Evolutionary conservation across 1,284 basidiomycete species (phyloP).

Genomic region (Trametes pubescens): DNA sequence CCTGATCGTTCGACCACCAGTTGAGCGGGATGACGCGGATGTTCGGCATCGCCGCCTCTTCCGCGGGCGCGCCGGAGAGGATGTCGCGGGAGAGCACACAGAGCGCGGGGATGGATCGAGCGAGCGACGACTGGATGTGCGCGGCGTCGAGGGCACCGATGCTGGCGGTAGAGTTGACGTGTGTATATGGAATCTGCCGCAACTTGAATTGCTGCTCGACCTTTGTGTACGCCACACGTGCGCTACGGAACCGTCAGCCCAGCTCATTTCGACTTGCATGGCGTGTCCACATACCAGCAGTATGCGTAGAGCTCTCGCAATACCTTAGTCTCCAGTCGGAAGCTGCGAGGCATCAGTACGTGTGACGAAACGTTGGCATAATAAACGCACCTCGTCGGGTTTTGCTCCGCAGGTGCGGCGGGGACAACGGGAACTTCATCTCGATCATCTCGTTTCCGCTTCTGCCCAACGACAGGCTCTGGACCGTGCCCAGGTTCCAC

Average conservation of each 20-base stretch:
- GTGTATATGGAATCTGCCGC: slow-evolving; percentile 80
- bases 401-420: slow-evolving; percentile 22
- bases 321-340: slow-evolving; percentile 72
- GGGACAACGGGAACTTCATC: slow-evolving; percentile 22
- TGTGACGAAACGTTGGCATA: background rate
- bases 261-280: background rate
- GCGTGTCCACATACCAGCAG: slow-evolving; percentile 64
- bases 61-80: slow-evolving; percentile 80
- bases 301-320: slow-evolving; percentile 81
- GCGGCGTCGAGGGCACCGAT: slow-evolving; percentile 55
- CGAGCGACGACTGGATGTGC: slow-evolving; percentile 72
- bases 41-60: slow-evolving; percentile 91
- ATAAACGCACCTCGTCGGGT: slow-evolving; percentile 36
- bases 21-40: slow-evolving; percentile 88
- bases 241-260: slow-evolving; percentile 54
- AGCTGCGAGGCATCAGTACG: slow-evolving; percentile 49
- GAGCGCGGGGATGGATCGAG: slow-evolving; percentile 79
- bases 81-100: slow-evolving; percentile 86
- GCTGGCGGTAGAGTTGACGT: slow-evolving; percentile 70
- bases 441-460: slow-evolving; percentile 46
- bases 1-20: slow-evolving; percentile 87
- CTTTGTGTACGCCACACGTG: slow-evolving; percentile 88
- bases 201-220: slow-evolving; percentile 89
- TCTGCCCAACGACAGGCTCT: slow-evolving; percentile 39
- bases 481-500: slow-evolving; percentile 26